Evolutionary conservation across 225 moss, liverwort and hornwort species (phyloP).

Genomic region (Pseudoscleropodium purum): DNA sequence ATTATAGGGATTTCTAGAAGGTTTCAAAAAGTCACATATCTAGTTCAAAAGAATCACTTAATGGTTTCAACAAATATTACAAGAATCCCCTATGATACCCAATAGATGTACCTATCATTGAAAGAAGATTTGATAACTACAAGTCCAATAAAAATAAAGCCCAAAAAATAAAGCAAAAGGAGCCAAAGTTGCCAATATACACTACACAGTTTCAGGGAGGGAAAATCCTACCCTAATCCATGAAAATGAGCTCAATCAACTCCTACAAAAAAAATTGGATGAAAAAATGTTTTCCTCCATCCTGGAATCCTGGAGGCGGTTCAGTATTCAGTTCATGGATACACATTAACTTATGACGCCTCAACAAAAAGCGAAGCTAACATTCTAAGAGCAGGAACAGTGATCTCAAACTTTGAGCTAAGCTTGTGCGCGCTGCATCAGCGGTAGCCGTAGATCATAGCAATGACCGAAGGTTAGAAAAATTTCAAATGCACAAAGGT

Average conservation of each 20-base stretch:
- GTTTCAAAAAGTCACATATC: no score
- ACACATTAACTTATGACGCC: no score
- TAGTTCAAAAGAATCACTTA: no score
- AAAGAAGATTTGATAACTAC: not conserved
- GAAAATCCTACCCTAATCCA: not conserved
- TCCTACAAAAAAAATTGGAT: no score
- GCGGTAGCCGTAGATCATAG: not conserved
- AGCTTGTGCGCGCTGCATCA: not conserved
- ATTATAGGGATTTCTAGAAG: rapidly evolving
- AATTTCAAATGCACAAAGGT: not conserved
- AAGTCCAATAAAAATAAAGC: no score
- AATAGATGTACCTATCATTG: no score
- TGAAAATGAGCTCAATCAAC: not conserved
- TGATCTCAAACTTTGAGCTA: not conserved
- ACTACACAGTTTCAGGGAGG: not conserved
- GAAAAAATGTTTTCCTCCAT: not conserved
- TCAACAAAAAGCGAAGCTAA: not conserved
- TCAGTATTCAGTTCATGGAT: not conserved
- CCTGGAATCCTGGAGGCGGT: no score
- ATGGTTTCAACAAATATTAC: no score
- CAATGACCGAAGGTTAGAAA: not conserved
- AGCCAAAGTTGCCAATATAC: not conserved
- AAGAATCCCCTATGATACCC: no score
- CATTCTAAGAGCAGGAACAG: not conserved
- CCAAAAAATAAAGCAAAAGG: rapidly evolving